Evolutionary conservation across 768 basidiomycete species (phyloP).

Genomic region (Tricholoma hemisulphureum): DNA sequence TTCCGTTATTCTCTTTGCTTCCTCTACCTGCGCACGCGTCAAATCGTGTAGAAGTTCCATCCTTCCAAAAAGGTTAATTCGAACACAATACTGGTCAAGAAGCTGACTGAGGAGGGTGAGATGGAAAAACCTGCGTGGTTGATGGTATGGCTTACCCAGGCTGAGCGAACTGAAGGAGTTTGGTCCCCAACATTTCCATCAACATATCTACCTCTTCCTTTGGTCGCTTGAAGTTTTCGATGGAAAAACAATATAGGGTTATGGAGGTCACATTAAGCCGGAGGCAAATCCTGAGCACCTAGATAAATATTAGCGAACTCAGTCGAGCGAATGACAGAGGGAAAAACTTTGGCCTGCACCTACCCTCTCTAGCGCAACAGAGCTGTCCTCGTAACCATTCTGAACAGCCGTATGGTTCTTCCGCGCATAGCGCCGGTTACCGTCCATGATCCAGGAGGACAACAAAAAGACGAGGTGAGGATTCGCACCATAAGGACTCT

Average conservation of each 20-base stretch:
- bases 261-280: conserved; percentile 78
- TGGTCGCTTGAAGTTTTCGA: conserved; percentile 93
- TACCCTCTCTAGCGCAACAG: conserved; percentile 74
- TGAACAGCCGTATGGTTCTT: conserved; percentile 57
- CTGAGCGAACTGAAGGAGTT: conserved; percentile 71
- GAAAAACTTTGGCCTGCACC: no score
- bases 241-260: conserved; percentile 90
- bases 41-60: conserved; percentile 65
- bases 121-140: not conserved
- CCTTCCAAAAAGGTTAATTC: conserved; percentile 77
- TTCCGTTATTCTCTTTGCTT: conserved; percentile 73
- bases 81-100: conserved; percentile 56
- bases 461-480: no score
- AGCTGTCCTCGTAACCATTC: conserved; percentile 85
- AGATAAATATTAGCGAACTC: not conserved
- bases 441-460: conserved; percentile 90
- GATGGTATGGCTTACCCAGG: conserved; percentile 68
- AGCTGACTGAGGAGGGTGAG: not conserved
- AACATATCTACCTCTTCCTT: conserved; percentile 82
- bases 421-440: conserved; percentile 89
- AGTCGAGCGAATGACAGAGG: no score
- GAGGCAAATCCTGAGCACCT: conserved; percentile 87
- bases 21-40: conserved; percentile 60
- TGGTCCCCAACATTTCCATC: conserved; percentile 78
- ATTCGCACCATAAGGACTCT: no score